These are phyloP conservation scores for Podospora fimiseda DNA, from an alignment of 495 filamentous ascomycete species.

Conservation along the genomic window DNA sequence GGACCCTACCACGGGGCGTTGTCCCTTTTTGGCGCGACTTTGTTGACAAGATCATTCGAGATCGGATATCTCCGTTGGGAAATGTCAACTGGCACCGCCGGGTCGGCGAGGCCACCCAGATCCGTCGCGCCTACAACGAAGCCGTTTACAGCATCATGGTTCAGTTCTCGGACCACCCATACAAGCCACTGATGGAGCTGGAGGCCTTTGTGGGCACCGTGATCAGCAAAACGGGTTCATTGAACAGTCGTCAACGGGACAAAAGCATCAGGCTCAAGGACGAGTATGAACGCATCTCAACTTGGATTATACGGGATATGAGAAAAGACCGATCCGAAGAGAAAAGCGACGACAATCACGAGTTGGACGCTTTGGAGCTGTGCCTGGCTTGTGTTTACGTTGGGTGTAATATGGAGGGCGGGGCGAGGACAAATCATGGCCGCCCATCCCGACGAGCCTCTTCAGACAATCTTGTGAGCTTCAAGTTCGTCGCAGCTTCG, in stretches of 20 bases:
- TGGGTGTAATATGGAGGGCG: conserved; percentile 9
- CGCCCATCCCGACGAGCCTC: conserved; percentile 8
- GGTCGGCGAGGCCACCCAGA: conserved; percentile 40
- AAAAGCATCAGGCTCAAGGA: conserved; percentile 54
- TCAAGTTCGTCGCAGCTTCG: conserved; percentile 35
- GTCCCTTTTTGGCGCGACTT: conserved; percentile 40
- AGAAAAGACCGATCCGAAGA: conserved; percentile 3
- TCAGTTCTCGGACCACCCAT: conserved; percentile 51
- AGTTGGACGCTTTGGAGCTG: conserved; percentile 28
- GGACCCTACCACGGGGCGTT: conserved; percentile 14
- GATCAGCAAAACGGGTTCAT: conserved; percentile 54
- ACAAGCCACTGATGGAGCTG: conserved; percentile 55
- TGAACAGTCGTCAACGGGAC: conserved; percentile 58
- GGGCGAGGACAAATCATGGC: background rate
- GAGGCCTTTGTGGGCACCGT: conserved; percentile 74
- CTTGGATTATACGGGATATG: conserved; percentile 40
- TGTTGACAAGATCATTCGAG: conserved; percentile 38
- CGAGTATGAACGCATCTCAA: conserved; percentile 48
- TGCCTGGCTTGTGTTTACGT: conserved; percentile 35
- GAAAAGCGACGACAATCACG: background rate
- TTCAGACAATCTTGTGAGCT: conserved; percentile 27
- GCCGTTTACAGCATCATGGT: conserved; percentile 50
- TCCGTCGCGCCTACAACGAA: conserved; percentile 62
- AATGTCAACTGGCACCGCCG: conserved; percentile 27
- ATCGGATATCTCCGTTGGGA: conserved; percentile 16